phyloP scores from a whole-genome alignment of 2,329 filamentous ascomycete species.

The Ceratocystis colombiana region DNA sequence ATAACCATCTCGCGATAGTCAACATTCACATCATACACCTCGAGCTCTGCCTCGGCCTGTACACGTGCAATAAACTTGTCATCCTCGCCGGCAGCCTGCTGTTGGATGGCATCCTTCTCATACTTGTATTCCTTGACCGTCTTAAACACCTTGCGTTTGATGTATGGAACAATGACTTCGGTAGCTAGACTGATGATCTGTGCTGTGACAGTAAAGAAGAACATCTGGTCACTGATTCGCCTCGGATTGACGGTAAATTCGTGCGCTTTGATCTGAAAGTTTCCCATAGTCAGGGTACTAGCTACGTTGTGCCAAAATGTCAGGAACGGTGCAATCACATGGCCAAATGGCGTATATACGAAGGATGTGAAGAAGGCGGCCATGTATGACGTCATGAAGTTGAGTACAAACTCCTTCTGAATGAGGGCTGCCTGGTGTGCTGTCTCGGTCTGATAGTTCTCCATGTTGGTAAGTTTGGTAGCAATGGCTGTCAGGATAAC shows the following conservation, averaged over 20 bases:
- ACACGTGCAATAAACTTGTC: conserved; percentile 69
- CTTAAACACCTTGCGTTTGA: conserved; percentile 66
- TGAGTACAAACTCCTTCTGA: conserved; percentile 87
- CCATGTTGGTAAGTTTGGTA: conserved; percentile 64
- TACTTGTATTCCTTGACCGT: conserved; percentile 66
- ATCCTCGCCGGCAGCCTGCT: conserved; percentile 63
- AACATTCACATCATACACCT: conserved; percentile 75
- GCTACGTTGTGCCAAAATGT: conserved; percentile 69
- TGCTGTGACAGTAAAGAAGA: conserved; percentile 90
- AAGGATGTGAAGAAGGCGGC: conserved; percentile 89
- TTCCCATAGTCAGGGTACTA: conserved; percentile 62
- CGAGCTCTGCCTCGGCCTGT: conserved; percentile 70
- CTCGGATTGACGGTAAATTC: conserved; percentile 74
- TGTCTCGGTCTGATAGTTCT: conserved; percentile 84
- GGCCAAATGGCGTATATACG: conserved; percentile 86
- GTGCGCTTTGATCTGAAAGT: conserved; percentile 55
- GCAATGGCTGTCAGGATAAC: conserved; percentile 67
- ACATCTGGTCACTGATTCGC: conserved; percentile 79
- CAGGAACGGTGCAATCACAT: conserved; percentile 72
- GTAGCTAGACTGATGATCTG: conserved; percentile 80
- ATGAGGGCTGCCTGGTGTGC: conserved; percentile 75
- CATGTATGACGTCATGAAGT: conserved; percentile 93
- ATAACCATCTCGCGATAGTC: conserved; percentile 93
- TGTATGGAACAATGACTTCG: conserved; percentile 74
- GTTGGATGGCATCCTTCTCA: conserved; percentile 38